phyloP scores from a whole-genome alignment of 139 green algal genomes.

The Chlamydomonas applanata region DNA sequence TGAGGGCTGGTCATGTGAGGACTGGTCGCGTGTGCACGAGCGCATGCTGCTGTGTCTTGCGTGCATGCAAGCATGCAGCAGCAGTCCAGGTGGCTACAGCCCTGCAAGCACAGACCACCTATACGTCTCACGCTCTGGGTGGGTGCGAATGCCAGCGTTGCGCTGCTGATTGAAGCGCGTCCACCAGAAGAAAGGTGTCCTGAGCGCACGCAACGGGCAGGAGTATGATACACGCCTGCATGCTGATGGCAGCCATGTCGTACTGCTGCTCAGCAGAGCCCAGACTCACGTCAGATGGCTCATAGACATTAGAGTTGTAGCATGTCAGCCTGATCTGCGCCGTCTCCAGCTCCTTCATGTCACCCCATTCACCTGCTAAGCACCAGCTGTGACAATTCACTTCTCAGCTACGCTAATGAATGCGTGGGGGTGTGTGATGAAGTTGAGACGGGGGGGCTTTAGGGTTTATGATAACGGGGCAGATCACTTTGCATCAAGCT shows the following conservation, averaged over 20 bases:
- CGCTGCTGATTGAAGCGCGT: conserved; percentile 41
- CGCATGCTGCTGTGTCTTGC: background rate
- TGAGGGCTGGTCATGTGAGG: background rate
- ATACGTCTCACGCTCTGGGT: background rate
- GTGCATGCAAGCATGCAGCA: background rate
- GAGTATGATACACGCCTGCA: background rate
- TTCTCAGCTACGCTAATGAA: too few species aligned
- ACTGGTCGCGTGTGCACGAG: background rate
- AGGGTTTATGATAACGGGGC: too few species aligned
- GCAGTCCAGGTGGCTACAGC: conserved; percentile 3
- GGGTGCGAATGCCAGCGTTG: background rate
- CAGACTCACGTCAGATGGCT: conserved; percentile 69
- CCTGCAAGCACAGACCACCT: background rate
- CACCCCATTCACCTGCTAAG: background rate
- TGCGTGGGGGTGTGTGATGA: too few species aligned
- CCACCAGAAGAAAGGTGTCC: conserved; percentile 78
- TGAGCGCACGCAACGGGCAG: conserved; percentile 23
- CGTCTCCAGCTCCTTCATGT: conserved; percentile 10
- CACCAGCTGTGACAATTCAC: too few species aligned
- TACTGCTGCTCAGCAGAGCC: background rate
- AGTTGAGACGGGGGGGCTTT: too few species aligned
- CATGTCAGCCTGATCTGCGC: conserved; percentile 21
- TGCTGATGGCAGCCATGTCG: background rate
- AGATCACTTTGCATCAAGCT: too few species aligned
- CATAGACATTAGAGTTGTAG: conserved; percentile 67